Percentiles rank a stretch among this genome's conserved stretches.
Evolutionary conservation across 306 rosid species (phyloP).

Genomic region (Ochetophila trinervis): DNA sequence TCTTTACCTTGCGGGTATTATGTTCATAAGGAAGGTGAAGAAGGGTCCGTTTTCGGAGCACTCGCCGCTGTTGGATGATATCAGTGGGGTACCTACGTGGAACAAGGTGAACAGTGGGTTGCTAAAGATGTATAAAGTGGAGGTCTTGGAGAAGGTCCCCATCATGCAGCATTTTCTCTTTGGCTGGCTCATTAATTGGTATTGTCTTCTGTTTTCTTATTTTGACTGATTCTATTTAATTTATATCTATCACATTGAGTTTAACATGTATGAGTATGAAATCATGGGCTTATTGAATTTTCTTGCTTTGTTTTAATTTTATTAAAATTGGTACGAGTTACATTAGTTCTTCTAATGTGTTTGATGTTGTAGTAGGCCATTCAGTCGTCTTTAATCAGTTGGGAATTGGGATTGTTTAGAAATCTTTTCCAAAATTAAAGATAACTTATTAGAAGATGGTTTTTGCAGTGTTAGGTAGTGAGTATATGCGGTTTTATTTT

Average conservation of each 20-base stretch:
- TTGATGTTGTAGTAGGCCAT: not conserved
- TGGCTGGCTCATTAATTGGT: constrained; percentile 90
- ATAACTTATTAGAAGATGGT: not conserved
- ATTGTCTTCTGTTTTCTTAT: constrained; percentile 7
- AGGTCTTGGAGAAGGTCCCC: constrained; percentile 97
- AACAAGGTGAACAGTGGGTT: constrained; percentile 86
- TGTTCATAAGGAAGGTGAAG: constrained; percentile 85
- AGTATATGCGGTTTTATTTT: not conserved
- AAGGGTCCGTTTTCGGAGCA: constrained; percentile 95
- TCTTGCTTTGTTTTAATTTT: not conserved
- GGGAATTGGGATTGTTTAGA: not conserved
- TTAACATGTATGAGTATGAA: not conserved
- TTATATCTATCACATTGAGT: not conserved
- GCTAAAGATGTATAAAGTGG: constrained; percentile 95
- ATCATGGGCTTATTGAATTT: not conserved
- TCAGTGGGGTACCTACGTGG: constrained; percentile 95
- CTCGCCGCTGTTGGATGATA: constrained; percentile 93
- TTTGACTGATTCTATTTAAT: not conserved
- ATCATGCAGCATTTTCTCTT: constrained; percentile 98
- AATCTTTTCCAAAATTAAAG: not conserved
- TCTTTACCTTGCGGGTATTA: constrained; percentile 63
- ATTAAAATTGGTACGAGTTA: not conserved
- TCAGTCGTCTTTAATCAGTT: not conserved
- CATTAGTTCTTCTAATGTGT: not conserved
- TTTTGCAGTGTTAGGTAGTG: not conserved